Conservation (phyloP, 331 rosid species). For the Quercus phellos region DNA sequence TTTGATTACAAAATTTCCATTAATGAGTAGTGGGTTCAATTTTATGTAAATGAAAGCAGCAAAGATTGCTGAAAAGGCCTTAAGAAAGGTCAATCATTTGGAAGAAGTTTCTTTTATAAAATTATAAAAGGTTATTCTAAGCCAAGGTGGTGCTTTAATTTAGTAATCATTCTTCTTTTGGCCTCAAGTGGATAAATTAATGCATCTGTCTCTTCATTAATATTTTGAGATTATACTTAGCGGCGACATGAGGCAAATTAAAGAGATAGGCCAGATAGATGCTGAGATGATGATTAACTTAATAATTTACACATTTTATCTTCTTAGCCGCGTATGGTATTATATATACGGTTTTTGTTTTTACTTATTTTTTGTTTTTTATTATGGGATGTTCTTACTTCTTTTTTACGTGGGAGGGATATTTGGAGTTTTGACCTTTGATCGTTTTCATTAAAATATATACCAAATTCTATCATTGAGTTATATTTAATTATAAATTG, state of each 20-base stretch:
- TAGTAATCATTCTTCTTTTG: conserved; percentile 30
- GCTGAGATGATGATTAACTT: not conserved
- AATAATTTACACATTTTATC: not conserved
- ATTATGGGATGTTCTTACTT: too few species aligned
- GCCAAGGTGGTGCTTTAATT: conserved; percentile 21
- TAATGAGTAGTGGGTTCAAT: not conserved
- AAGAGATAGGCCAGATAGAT: not conserved
- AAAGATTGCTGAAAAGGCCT: not conserved
- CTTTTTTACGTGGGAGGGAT: too few species aligned
- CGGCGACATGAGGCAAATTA: not conserved
- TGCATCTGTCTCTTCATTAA: conserved; percentile 23
- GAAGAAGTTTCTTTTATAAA: conserved; percentile 26
- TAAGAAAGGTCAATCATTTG: conserved; percentile 13
- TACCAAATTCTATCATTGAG: too few species aligned
- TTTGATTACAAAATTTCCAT: not conserved
- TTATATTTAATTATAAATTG: too few species aligned
- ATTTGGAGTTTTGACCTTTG: too few species aligned
- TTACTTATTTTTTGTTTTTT: too few species aligned
- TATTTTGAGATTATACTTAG: conserved; percentile 20
- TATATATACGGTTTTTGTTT: not conserved
- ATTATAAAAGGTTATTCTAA: conserved; percentile 13
- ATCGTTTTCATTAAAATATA: too few species aligned
- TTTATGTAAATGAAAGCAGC: conserved; percentile 1
- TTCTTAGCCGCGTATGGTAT: not conserved
- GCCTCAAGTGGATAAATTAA: conserved; percentile 20